Evolutionary conservation across 2,329 filamentous ascomycete genomes (phyloP).

Genomic region (Rutstroemia sp.): DNA sequence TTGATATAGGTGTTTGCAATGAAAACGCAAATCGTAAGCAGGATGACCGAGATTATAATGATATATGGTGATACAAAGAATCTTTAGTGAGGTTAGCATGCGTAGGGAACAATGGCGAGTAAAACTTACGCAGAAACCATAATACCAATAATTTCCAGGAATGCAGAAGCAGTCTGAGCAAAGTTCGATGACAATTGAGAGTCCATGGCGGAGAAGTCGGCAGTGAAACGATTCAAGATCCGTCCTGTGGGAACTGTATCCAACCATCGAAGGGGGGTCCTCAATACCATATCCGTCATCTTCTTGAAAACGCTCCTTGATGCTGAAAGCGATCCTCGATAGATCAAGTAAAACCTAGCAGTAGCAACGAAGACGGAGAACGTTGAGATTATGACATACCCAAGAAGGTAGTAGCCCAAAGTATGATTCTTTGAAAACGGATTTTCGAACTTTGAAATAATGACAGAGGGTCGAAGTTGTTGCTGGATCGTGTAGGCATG

Average conservation of each 20-base stretch:
- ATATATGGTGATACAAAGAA: conserved; percentile 57
- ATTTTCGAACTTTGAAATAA: conserved; percentile 1
- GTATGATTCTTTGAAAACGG: conserved; percentile 3
- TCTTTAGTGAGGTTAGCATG: conserved; percentile 5
- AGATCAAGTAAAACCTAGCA: conserved; percentile 51
- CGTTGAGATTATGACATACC: conserved; percentile 57
- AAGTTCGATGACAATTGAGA: conserved; percentile 56
- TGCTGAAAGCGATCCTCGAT: conserved; percentile 55
- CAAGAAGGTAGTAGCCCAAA: conserved; percentile 50
- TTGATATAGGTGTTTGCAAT: conserved; percentile 50
- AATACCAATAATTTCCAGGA: conserved; percentile 54
- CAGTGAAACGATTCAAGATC: conserved; percentile 68
- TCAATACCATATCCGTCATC: conserved; percentile 57
- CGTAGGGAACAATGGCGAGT: background rate
- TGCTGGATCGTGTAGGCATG: conserved; percentile 9
- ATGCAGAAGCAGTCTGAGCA: conserved; percentile 47
- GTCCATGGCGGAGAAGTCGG: conserved; percentile 67
- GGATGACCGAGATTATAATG: conserved; percentile 46
- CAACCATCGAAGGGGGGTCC: conserved; percentile 65
- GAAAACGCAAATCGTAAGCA: conserved; percentile 29
- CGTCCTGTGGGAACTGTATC: conserved; percentile 70
- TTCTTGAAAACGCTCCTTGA: conserved; percentile 58
- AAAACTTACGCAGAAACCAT: conserved; percentile 46
- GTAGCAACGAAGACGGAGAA: conserved; percentile 41
- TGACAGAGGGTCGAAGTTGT: conserved; percentile 32